Evolutionary conservation across 2,329 filamentous ascomycete species (phyloP).

Genomic region (Triangularia setosa): DNA sequence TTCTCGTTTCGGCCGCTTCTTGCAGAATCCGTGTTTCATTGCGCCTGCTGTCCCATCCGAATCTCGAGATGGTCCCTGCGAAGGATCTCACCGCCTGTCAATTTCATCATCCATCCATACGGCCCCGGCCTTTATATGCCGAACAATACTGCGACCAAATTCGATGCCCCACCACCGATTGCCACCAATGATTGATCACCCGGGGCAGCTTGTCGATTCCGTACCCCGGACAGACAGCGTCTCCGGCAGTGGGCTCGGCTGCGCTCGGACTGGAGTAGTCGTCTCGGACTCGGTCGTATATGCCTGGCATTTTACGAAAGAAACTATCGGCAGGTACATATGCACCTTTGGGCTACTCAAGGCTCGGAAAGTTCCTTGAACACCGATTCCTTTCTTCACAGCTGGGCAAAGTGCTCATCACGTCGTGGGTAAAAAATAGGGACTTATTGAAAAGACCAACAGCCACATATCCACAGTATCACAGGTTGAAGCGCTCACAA

Average conservation of each 20-base stretch:
- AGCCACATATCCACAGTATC: no score
- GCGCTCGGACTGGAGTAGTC: neutral
- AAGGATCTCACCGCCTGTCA: neutral
- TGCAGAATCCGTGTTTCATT: neutral
- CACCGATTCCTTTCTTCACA: no score
- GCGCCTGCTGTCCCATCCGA: neutral
- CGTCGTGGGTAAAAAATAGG: no score
- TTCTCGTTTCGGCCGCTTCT: neutral
- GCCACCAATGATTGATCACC: neutral
- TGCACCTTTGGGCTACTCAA: neutral
- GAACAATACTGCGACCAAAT: no score
- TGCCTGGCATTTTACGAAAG: neutral
- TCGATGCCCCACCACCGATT: neutral
- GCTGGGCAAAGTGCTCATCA: no score
- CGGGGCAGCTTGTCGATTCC: neutral
- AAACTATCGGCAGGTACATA: neutral
- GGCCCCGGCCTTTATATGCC: no score
- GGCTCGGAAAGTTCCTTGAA: neutral
- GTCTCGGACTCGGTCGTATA: neutral
- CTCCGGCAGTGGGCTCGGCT: neutral
- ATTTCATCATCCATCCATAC: neutral
- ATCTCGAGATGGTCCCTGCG: neutral
- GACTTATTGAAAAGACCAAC: no score
- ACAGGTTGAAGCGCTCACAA: no score
- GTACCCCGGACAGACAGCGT: neutral